Conservation (phyloP, 2,329 filamentous ascomycete genomes). For the Gaeumannomyces tritici region DNA sequence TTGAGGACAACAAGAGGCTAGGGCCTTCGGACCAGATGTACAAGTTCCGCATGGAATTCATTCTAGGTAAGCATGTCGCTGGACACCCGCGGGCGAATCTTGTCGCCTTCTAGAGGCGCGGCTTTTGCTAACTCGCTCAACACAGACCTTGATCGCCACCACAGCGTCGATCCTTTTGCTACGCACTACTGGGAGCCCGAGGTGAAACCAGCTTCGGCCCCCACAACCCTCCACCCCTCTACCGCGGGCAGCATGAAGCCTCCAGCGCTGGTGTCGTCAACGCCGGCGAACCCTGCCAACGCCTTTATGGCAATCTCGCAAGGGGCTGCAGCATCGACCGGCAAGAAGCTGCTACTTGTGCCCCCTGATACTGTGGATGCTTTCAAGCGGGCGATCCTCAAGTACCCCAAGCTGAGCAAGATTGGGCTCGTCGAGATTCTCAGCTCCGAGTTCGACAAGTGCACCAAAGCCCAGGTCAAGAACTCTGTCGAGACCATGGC, state of each 20-base stretch:
- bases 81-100: neutral
- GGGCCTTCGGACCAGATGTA: constrained; percentile 39
- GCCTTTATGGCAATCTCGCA: constrained; percentile 10
- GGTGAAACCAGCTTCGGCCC: constrained; percentile 13
- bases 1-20: constrained; percentile 51
- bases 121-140: neutral
- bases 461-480: constrained; percentile 61
- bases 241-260: constrained; percentile 10
- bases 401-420: constrained; percentile 53
- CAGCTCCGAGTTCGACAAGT: constrained; percentile 63
- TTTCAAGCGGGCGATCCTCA: constrained; percentile 61
- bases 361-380: constrained; percentile 49
- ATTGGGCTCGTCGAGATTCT: constrained; percentile 64
- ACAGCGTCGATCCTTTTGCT: constrained; percentile 74
- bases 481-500: constrained; percentile 60
- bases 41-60: constrained; percentile 64
- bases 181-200: constrained; percentile 63
- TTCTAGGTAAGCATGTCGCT: constrained; percentile 47
- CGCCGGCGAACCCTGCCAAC: constrained; percentile 11
- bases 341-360: constrained; percentile 30
- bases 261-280: neutral
- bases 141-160: constrained; percentile 32
- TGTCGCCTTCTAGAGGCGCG: constrained; percentile 7
- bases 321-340: constrained; percentile 1
- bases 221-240: constrained; percentile 6